phyloP scores from a whole-genome alignment of 352 stramenopile species.

The Pythium vanterpoolii region DNA sequence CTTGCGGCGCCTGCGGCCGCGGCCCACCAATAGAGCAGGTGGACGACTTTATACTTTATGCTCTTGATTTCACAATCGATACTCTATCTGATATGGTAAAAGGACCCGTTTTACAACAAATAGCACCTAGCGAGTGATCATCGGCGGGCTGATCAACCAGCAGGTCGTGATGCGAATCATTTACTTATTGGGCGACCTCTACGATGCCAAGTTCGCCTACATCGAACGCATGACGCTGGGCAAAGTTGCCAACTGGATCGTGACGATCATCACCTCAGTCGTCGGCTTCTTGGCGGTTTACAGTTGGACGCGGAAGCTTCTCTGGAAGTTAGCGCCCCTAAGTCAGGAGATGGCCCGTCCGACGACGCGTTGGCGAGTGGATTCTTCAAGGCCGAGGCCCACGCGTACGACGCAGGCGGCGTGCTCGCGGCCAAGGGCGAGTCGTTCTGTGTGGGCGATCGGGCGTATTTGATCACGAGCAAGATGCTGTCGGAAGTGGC shows the following conservation, averaged over 20 bases:
- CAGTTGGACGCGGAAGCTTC: slow-evolving; percentile 40
- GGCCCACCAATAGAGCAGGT: too few relatives aligned
- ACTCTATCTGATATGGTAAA: too few relatives aligned
- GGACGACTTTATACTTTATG: too few relatives aligned
- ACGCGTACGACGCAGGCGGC: slow-evolving; percentile 32
- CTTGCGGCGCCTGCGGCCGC: too few relatives aligned
- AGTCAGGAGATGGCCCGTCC: slow-evolving; percentile 61
- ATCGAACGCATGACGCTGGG: slow-evolving; percentile 37
- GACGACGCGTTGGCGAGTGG: slow-evolving; percentile 60
- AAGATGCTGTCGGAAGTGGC: slow-evolving; percentile 42
- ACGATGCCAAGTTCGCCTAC: slow-evolving; percentile 46
- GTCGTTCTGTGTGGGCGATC: slow-evolving; percentile 25
- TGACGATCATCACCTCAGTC: slow-evolving; percentile 29
- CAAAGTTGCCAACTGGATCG: slow-evolving; percentile 24
- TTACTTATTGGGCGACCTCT: slow-evolving; percentile 41
- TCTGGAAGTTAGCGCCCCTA: slow-evolving; percentile 56
- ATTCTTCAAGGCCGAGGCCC: slow-evolving; percentile 43
- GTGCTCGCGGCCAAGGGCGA: slow-evolving; percentile 23
- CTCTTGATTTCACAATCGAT: too few relatives aligned
- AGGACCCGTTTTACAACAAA: too few relatives aligned
- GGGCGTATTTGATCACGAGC: slow-evolving; percentile 38
- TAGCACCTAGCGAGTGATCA: too few relatives aligned
- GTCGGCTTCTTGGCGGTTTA: slow-evolving; percentile 36
- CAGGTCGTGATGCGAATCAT: slow-evolving; percentile 60
- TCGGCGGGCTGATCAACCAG: slow-evolving; percentile 67